A percentile compares a stretch with the other conserved stretches of the same genome.
Conservation (phyloP, 352 stramenopile genomes). For the Pseudoperonospora humuli region DNA sequence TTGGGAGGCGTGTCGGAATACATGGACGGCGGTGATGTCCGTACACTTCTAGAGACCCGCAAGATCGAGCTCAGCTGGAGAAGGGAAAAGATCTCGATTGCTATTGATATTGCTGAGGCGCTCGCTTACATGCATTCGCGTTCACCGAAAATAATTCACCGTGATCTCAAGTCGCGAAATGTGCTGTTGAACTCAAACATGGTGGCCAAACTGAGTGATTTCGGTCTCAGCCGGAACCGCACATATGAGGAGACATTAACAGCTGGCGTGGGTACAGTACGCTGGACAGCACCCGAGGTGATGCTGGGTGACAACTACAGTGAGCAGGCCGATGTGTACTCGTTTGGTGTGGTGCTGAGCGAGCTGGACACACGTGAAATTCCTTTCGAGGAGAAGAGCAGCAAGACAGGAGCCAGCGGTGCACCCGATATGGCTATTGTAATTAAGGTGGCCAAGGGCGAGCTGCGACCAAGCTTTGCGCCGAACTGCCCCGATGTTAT, state of each 20-base stretch:
- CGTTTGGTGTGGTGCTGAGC: conserved; percentile 81
- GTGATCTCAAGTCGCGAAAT: conserved; percentile 79
- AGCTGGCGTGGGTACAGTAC: conserved; percentile 72
- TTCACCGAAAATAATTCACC: conserved; percentile 77
- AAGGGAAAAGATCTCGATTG: conserved; percentile 80
- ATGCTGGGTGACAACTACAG: conserved; percentile 86
- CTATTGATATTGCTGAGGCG: conserved; percentile 72
- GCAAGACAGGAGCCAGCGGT: conserved; percentile 41
- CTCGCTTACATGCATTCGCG: conserved; percentile 82
- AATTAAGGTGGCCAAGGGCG: conserved; percentile 78
- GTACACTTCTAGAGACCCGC: conserved; percentile 69
- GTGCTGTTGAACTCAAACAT: conserved; percentile 71
- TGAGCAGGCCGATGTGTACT: conserved; percentile 84
- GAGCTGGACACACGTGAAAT: conserved; percentile 85
- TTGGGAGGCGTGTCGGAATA: conserved; percentile 77
- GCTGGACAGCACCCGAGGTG: conserved; percentile 82
- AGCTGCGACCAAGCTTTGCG: conserved; percentile 70
- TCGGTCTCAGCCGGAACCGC: conserved; percentile 73
- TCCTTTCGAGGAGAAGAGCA: conserved; percentile 81
- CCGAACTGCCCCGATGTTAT: conserved; percentile 50
- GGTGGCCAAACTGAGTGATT: conserved; percentile 82
- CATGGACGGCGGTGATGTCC: conserved; percentile 81
- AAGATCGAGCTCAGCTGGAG: conserved; percentile 79
- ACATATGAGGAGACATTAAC: conserved; percentile 84
- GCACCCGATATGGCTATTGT: conserved; percentile 80